A percentile compares a stretch with the other conserved stretches of the same genome.
Evolutionary conservation across 2,329 filamentous ascomycete genomes (phyloP).

Genomic region (Penicillium aurantiogriseum): DNA sequence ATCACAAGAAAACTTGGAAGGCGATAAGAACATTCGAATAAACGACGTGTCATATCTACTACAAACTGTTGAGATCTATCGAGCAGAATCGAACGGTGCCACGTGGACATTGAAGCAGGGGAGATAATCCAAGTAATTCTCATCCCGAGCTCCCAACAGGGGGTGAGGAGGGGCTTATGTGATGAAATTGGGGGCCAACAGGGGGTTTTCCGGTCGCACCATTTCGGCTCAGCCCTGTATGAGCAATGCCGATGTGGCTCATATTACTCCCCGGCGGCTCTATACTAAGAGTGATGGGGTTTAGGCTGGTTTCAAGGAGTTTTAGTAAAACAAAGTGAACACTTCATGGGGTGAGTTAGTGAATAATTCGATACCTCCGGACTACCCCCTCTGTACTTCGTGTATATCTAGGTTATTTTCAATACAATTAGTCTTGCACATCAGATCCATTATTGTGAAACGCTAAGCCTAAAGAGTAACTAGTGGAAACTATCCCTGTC

Average conservation of each 20-base stretch:
- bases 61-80: conserved; percentile 6
- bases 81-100: background rate
- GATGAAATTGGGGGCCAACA: conserved; percentile 1
- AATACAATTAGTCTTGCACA: conserved; percentile 2
- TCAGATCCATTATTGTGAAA: conserved; percentile 4
- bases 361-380: background rate
- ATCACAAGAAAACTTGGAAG: background rate
- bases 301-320: background rate
- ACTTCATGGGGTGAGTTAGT: background rate
- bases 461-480: conserved; percentile 1
- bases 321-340: background rate
- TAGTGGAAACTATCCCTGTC: conserved; percentile 7
- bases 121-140: background rate
- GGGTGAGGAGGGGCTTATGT: background rate
- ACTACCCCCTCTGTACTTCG: background rate
- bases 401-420: background rate
- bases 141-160: background rate
- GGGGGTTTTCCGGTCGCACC: background rate
- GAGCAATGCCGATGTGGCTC: background rate
- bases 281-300: background rate
- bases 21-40: conserved; percentile 5
- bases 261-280: background rate
- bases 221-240: conserved; percentile 10
- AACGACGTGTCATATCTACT: background rate
- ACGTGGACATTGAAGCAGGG: conserved; percentile 2